These are phyloP conservation scores for Malbranchea zuffiana DNA, from an alignment of 2,329 filamentous ascomycete species.

Conservation along the genomic window DNA sequence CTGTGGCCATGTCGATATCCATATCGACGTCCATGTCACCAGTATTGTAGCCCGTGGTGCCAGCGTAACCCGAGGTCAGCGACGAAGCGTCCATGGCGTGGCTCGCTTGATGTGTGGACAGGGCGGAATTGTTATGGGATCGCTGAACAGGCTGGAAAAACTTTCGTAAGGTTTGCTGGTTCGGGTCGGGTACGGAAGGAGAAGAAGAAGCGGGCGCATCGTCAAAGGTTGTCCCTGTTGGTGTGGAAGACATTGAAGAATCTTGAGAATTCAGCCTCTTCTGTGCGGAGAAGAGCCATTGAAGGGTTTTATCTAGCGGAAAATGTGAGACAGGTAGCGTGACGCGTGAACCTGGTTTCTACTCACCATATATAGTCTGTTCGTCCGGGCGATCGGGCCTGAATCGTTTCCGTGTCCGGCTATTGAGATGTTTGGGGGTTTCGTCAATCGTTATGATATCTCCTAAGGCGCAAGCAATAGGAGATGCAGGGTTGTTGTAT, in stretches of 20 bases:
- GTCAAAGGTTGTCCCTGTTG: constrained; percentile 10
- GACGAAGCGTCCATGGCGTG: too few relatives aligned
- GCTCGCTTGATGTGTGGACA: neutral
- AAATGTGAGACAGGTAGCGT: constrained; percentile 14
- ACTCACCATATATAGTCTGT: constrained; percentile 43
- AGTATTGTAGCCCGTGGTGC: neutral
- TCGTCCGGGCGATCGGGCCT: constrained; percentile 49
- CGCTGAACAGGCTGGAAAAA: constrained; percentile 29
- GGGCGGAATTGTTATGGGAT: constrained; percentile 14
- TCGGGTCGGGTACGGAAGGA: constrained; percentile 25
- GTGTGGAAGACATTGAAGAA: constrained; percentile 1
- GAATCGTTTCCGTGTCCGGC: constrained; percentile 49
- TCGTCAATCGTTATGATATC: constrained; percentile 24
- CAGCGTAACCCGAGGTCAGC: too few relatives aligned
- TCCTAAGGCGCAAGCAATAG: constrained; percentile 17
- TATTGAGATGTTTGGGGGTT: constrained; percentile 38
- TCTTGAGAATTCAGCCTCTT: constrained; percentile 19
- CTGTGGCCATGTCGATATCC: constrained; percentile 25
- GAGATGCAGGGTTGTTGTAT: constrained; percentile 19
- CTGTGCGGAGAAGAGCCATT: constrained; percentile 34
- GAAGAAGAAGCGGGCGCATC: constrained; percentile 19
- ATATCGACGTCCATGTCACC: constrained; percentile 20
- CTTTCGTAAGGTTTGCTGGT: constrained; percentile 31
- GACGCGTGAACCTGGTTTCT: neutral
- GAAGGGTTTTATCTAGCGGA: constrained; percentile 31